Percentiles rank a stretch among this genome's conserved stretches.
phyloP scores from a whole-genome alignment of 208 protist species.

The Lotmaria passim region DNA sequence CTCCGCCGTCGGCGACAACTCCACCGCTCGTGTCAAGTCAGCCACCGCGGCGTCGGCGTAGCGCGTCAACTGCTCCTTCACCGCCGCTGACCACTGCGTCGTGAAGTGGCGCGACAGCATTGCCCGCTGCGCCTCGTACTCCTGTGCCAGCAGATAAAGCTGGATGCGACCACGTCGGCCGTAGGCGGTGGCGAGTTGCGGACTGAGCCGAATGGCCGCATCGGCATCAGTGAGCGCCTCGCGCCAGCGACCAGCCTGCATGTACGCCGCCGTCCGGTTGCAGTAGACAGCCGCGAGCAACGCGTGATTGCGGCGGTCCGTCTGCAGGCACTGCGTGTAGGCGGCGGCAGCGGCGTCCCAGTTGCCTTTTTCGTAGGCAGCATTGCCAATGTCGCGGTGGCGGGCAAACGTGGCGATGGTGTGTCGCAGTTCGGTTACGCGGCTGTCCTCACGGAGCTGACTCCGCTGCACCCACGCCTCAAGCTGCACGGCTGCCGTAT shows the following conservation, averaged over 20 bases:
- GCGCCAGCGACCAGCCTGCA: slow-evolving; percentile 66
- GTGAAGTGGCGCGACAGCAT: slow-evolving; percentile 24
- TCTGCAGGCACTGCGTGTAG: slow-evolving; percentile 70
- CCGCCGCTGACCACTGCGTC: slow-evolving; percentile 24
- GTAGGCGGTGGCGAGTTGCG: slow-evolving; percentile 63
- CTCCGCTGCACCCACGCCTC: slow-evolving; percentile 34
- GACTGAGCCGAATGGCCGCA: slow-evolving; percentile 50
- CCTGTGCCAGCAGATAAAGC: slow-evolving; percentile 45
- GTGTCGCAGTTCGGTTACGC: slow-evolving; percentile 52
- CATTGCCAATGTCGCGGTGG: slow-evolving; percentile 76
- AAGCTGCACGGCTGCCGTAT: slow-evolving; percentile 27
- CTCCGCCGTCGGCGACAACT: slow-evolving; percentile 48
- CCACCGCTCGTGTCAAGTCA: slow-evolving; percentile 53
- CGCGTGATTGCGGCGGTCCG: slow-evolving; percentile 66
- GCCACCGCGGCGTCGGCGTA: slow-evolving; percentile 63
- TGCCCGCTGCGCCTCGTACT: slow-evolving; percentile 27
- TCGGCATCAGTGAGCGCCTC: slow-evolving; percentile 63
- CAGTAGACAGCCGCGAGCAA: slow-evolving; percentile 74
- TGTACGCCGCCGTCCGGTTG: slow-evolving; percentile 83
- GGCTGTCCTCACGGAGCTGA: slow-evolving; percentile 49
- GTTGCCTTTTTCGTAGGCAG: slow-evolving; percentile 53
- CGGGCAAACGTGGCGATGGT: slow-evolving; percentile 60
- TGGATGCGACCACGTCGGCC: slow-evolving; percentile 66
- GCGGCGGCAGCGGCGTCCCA: slow-evolving; percentile 62
- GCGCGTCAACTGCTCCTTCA: slow-evolving; percentile 27